phyloP scores from a whole-genome alignment of 177 flowering plant genomes.

The Tripterygium wilfordii region DNA sequence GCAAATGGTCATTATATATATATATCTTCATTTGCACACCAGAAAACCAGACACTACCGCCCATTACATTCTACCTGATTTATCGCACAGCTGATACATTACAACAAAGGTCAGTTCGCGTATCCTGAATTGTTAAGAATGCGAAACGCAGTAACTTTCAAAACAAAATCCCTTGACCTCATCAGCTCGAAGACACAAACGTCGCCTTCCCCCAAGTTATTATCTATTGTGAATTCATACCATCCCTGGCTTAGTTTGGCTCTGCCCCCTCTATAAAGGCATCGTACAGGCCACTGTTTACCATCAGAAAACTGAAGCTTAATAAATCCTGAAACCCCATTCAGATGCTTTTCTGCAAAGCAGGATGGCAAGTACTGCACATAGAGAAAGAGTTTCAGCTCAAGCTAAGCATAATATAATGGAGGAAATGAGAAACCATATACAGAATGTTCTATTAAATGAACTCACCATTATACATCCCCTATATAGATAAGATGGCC shows the following conservation, averaged over 20 bases:
- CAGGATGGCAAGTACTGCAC: slow-evolving; percentile 35
- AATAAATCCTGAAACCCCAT: slow-evolving; percentile 28
- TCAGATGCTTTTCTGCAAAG: slow-evolving; percentile 35
- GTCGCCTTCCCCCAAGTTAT: slow-evolving; percentile 42
- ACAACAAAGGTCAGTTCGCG: slow-evolving; percentile 1
- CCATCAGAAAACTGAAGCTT: slow-evolving; percentile 37
- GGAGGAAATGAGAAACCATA: background rate
- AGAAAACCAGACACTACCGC: no score
- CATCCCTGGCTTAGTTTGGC: slow-evolving; percentile 34
- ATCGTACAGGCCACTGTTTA: slow-evolving; percentile 34
- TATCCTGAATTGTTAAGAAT: slow-evolving; percentile 12
- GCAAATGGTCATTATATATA: no score
- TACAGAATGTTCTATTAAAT: background rate
- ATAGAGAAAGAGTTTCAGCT: background rate
- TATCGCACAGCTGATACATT: no score
- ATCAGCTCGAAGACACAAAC: slow-evolving; percentile 38
- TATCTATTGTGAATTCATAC: slow-evolving; percentile 32
- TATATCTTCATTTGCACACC: no score
- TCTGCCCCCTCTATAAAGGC: slow-evolving; percentile 21
- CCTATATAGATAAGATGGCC: slow-evolving; percentile 28
- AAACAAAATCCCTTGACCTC: slow-evolving; percentile 18
- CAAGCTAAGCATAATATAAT: background rate
- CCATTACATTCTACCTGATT: no score
- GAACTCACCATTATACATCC: slow-evolving; percentile 27
- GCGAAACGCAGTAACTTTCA: slow-evolving; percentile 32